Conservation (phyloP, 441 rosid genomes). For the Bocquillonia castaneifolia region DNA sequence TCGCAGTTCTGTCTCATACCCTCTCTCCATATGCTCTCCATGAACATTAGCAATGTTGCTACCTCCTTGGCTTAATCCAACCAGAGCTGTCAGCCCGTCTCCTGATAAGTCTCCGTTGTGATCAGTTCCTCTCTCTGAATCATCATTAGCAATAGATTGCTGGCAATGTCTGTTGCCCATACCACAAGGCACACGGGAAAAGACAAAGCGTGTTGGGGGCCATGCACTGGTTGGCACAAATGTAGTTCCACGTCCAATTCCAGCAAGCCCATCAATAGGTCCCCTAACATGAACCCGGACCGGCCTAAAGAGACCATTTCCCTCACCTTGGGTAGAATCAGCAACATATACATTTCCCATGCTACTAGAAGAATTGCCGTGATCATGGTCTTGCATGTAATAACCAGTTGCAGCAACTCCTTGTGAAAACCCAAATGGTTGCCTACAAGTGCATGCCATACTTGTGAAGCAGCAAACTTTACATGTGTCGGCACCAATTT, state of each 20-base stretch:
- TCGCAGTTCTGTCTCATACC: constrained; percentile 43
- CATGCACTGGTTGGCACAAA: constrained; percentile 74
- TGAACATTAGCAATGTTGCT: constrained; percentile 37
- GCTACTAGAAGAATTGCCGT: constrained; percentile 45
- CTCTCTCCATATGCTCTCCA: constrained; percentile 57
- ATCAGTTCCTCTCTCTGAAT: constrained; percentile 69
- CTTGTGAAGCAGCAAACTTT: constrained; percentile 71
- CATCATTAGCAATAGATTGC: constrained; percentile 75
- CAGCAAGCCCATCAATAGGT: constrained; percentile 92
- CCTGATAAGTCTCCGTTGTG: constrained; percentile 68
- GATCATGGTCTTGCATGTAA: constrained; percentile 69
- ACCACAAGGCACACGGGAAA: constrained; percentile 82
- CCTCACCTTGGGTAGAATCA: constrained; percentile 69
- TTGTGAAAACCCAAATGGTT: constrained; percentile 60
- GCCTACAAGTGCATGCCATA: constrained; percentile 75
- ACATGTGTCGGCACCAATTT: constrained; percentile 86
- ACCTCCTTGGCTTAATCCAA: constrained; percentile 79
- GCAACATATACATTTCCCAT: constrained; percentile 63
- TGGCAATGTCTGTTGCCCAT: constrained; percentile 70
- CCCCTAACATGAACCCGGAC: constrained; percentile 87
- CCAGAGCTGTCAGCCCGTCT: constrained; percentile 87
- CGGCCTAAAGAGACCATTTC: constrained; percentile 71
- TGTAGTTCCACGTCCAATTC: constrained; percentile 83
- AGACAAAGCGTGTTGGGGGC: constrained; percentile 88
- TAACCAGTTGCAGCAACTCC: constrained; percentile 52